These are phyloP conservation scores for Ilyonectria destructans DNA, from an alignment of 2,329 filamentous ascomycete genomes.

Conservation along the genomic window DNA sequence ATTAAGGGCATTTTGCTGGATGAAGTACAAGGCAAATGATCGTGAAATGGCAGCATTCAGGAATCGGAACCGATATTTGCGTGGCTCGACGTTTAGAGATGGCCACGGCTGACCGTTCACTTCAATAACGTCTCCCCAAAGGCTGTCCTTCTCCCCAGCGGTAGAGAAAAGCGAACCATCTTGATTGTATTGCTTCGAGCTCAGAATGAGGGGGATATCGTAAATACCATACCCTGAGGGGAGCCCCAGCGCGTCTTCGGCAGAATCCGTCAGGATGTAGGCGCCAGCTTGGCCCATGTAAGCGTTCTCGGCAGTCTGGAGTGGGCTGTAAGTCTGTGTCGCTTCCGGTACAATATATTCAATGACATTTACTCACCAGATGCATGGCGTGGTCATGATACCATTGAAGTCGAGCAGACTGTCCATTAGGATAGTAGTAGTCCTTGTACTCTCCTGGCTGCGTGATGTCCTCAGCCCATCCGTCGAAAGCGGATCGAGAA, in stretches of 20 bases:
- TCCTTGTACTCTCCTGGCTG: slow-evolving; percentile 71
- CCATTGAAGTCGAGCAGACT: slow-evolving; percentile 69
- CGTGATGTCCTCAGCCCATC: slow-evolving; percentile 69
- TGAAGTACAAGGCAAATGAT: slow-evolving; percentile 66
- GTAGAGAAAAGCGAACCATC: slow-evolving; percentile 67
- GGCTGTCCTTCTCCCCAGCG: slow-evolving; percentile 60
- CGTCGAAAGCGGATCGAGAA: slow-evolving; percentile 49
- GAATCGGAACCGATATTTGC: slow-evolving; percentile 73
- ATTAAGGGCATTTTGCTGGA: slow-evolving; percentile 49
- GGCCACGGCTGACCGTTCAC: slow-evolving; percentile 75
- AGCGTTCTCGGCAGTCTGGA: slow-evolving; percentile 67
- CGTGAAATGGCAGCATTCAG: slow-evolving; percentile 66
- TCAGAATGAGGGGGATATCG: slow-evolving; percentile 68
- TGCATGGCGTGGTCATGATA: slow-evolving; percentile 67
- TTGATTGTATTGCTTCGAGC: slow-evolving; percentile 66
- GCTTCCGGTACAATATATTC: background rate
- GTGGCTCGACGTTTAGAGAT: slow-evolving; percentile 70
- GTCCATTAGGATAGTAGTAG: slow-evolving; percentile 74
- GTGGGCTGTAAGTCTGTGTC: background rate
- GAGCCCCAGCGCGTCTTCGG: slow-evolving; percentile 64
- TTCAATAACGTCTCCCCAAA: slow-evolving; percentile 73
- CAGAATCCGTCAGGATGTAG: slow-evolving; percentile 68
- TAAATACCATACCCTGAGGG: slow-evolving; percentile 66
- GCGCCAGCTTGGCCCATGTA: slow-evolving; percentile 72
- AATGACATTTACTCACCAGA: slow-evolving; percentile 44